Conservation (phyloP, 331 rosid genomes). For the Quercus tomentella region DNA sequence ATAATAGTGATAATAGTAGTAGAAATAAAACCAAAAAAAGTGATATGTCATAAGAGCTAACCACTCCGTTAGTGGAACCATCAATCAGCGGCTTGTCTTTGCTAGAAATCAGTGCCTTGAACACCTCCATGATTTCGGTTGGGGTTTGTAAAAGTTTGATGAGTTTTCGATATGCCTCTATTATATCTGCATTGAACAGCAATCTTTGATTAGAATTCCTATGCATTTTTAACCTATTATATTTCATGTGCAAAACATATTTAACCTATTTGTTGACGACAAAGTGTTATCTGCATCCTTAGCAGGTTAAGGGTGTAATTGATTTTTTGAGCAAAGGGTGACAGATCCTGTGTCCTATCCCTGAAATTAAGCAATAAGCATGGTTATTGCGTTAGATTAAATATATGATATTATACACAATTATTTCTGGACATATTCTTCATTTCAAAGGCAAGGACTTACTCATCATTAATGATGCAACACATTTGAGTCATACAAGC, state of each 20-base stretch:
- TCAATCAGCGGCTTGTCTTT: constrained; percentile 28
- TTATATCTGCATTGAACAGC: constrained; percentile 19
- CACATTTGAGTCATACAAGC: constrained; percentile 37
- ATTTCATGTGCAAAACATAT: background rate
- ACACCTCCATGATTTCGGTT: constrained; percentile 36
- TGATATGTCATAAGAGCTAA: background rate
- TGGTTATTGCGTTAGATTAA: too few species aligned
- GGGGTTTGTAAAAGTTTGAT: constrained; percentile 29
- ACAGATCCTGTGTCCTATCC: constrained; percentile 18
- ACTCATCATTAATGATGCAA: constrained; percentile 28
- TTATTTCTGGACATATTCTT: too few species aligned
- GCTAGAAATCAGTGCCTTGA: constrained; percentile 25
- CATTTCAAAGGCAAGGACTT: background rate
- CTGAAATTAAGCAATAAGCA: background rate
- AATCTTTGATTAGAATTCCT: background rate
- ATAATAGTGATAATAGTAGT: too few species aligned
- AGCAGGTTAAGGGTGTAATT: constrained; percentile 30
- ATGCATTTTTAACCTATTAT: background rate
- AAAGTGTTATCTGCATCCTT: constrained; percentile 14
- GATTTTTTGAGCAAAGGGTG: constrained; percentile 39
- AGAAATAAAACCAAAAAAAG: too few species aligned
- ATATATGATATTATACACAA: too few species aligned
- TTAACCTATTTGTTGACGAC: constrained; percentile 22
- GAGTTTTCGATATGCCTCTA: background rate
- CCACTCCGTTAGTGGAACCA: constrained; percentile 43